Evolutionary conservation across 2,329 filamentous ascomycete genomes (phyloP), one percentile per base, ranked within the genome.

Genomic region (Hymenoscyphus linearis): DNA sequence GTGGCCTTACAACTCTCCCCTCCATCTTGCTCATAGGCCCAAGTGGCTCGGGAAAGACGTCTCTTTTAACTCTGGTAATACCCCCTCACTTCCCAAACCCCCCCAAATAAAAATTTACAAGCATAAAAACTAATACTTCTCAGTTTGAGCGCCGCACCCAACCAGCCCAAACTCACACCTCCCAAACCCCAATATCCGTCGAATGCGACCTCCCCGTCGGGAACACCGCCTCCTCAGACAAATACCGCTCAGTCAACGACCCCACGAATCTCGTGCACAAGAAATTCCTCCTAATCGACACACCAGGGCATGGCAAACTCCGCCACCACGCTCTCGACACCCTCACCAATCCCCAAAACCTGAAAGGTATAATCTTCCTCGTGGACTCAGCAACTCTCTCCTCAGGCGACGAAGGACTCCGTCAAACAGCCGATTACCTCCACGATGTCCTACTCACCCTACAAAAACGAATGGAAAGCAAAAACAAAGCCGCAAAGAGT

Each of bases 251-350:
- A 52, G 75, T 79, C 27, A 84, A 88, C 70, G 87, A 90, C 72
- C 82, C 84, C 26, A 81, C 85, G 10, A 76, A 76, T 55, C 75
- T 78, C 64, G 68, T 75, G 2, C 85, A 88, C 72, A 86, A 84
- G 66, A 88, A 86, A 72, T 90, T 95, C 73, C 78, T 89, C 47
- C 78, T 98, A 36, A 78, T 90, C 71, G 95, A 99, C 77, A 98
- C 93, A 0, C 95, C 95, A 0, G 95, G 95, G 44, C 95, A 99
- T 78, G 92, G 91, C 69, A 99, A 99, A 77, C 85, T 99, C 62
- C 90, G 95, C 63, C 83, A 85, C 69, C 80, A 85, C 66, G 86
- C 89, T 3, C 79, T 89, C 62, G 75, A 79, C 50, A 78, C 76
- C 58, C 76, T 88, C 27, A 71, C 74, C 63, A 66, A 70, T 56